These are phyloP conservation scores for Spirogloea muscicola DNA, from an alignment of 139 green algal genomes.

Conservation along the genomic window DNA sequence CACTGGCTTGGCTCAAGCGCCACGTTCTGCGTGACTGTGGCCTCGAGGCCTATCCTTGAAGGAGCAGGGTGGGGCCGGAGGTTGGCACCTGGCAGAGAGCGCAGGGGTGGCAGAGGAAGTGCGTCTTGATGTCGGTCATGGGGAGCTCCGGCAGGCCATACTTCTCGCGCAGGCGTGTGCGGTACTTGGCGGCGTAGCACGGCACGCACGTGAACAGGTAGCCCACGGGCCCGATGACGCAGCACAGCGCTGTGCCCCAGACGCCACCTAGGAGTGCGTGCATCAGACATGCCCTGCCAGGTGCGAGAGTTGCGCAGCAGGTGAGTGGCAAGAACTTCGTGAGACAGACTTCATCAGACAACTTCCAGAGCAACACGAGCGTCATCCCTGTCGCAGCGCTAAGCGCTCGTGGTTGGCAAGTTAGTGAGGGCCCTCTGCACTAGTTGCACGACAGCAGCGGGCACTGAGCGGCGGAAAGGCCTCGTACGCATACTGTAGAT, in stretches of 20 bases:
- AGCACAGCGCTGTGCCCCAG: not conserved
- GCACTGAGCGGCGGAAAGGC: too few species aligned
- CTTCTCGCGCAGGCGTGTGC: not conserved
- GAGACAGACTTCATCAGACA: too few species aligned
- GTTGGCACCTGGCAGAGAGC: not conserved
- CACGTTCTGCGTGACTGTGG: too few species aligned
- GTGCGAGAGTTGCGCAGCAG: too few species aligned
- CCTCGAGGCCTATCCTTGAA: not conserved
- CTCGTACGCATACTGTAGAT: too few species aligned
- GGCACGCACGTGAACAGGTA: not conserved
- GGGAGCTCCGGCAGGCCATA: not conserved
- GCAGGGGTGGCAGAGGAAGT: not conserved
- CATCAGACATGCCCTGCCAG: constrained; percentile 2
- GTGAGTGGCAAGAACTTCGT: too few species aligned
- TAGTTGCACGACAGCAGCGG: too few species aligned
- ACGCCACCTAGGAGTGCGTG: not conserved
- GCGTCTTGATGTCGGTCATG: not conserved
- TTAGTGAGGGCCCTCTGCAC: too few species aligned
- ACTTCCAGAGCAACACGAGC: too few species aligned
- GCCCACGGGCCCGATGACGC: not conserved
- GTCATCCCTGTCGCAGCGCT: too few species aligned
- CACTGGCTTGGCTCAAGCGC: not conserved
- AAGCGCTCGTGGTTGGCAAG: too few species aligned
- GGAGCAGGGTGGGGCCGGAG: not conserved
- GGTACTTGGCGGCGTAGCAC: not conserved